These are phyloP conservation scores for Blastocystis sp. DNA, from an alignment of 352 stramenopile genomes.

Conservation along the genomic window DNA sequence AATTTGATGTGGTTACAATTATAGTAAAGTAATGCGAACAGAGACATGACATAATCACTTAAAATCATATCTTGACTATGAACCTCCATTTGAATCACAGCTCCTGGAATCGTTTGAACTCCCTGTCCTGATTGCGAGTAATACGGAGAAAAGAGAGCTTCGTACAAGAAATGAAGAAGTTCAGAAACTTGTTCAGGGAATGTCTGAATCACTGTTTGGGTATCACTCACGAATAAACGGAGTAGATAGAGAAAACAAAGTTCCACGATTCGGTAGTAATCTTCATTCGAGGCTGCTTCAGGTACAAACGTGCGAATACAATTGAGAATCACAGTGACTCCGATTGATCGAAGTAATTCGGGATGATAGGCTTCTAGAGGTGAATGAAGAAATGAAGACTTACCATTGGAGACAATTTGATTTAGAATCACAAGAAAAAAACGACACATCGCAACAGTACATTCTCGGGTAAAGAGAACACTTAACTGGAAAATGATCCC, in stretches of 20 bases:
- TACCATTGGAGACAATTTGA: conserved; percentile 35
- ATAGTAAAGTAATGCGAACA: conserved; percentile 48
- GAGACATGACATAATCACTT: conserved; percentile 48
- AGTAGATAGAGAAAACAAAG: conserved; percentile 50
- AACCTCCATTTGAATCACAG: neutral
- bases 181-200: neutral
- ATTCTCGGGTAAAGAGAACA: conserved; percentile 3
- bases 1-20: neutral
- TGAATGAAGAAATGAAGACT: neutral
- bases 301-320: conserved; percentile 17
- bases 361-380: neutral
- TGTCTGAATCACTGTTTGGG: neutral
- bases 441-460: conserved; percentile 21
- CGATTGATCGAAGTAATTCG: neutral
- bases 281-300: neutral
- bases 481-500: neutral
- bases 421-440: conserved; percentile 55
- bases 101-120: neutral
- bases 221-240: neutral
- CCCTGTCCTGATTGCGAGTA: neutral
- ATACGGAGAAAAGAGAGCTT: conserved; percentile 19
- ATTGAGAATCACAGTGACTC: neutral
- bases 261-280: conserved; percentile 26
- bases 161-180: conserved; percentile 51
- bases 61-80: conserved; percentile 9